These are phyloP conservation scores for Eutrema heterophyllum DNA, from an alignment of 345 rosid genomes.

Conservation along the genomic window DNA sequence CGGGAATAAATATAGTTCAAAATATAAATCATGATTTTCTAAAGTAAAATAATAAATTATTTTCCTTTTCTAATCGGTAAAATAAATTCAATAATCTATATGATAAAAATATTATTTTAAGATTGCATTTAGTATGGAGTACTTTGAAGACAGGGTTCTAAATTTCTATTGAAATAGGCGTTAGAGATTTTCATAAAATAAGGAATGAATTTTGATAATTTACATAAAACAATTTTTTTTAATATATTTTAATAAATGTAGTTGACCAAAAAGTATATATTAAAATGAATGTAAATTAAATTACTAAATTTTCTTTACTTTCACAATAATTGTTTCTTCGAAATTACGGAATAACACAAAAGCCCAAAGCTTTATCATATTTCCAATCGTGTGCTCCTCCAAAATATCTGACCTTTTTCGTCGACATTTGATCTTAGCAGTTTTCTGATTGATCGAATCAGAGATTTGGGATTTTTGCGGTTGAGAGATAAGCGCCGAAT, in stretches of 20 bases:
- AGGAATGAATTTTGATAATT: background rate
- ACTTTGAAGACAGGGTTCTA: too few species aligned
- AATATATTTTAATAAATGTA: too few species aligned
- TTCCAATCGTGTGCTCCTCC: background rate
- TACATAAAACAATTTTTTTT: too few species aligned
- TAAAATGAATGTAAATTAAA: too few species aligned
- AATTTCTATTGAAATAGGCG: too few species aligned
- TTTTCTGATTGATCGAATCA: background rate
- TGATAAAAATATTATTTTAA: too few species aligned
- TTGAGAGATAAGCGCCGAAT: slow-evolving; percentile 12
- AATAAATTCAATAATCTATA: too few species aligned
- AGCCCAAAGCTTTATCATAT: background rate
- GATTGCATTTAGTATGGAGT: too few species aligned
- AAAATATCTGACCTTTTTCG: background rate
- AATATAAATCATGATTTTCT: background rate
- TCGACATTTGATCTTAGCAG: background rate
- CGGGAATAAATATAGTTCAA: background rate
- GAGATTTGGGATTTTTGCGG: background rate
- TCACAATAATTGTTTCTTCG: background rate
- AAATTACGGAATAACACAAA: background rate
- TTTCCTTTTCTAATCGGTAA: too few species aligned
- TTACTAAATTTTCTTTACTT: too few species aligned
- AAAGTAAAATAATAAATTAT: too few species aligned
- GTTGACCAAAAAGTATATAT: too few species aligned
- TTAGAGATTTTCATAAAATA: background rate